Percentiles rank a stretch among this genome's conserved stretches.
Evolutionary conservation across 495 filamentous ascomycete species (phyloP).

Genomic region (Penicillium nucicola): DNA sequence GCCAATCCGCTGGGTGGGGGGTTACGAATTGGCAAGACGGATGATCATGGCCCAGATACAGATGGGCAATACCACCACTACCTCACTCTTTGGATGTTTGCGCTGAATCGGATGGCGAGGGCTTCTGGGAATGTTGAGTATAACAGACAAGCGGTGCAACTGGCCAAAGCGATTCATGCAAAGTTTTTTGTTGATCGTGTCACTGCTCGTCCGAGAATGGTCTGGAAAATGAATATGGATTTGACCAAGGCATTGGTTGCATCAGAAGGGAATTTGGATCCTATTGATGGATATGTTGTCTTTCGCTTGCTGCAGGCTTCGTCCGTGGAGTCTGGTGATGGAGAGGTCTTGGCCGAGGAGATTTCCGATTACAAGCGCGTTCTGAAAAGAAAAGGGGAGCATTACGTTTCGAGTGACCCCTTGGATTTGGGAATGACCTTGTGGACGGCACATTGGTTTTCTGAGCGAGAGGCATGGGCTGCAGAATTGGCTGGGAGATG

Average conservation of each 20-base stretch:
- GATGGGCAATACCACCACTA: slow-evolving; percentile 72
- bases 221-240: slow-evolving; percentile 62
- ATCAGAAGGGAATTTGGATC: slow-evolving; percentile 60
- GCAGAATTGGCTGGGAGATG: slow-evolving; percentile 38
- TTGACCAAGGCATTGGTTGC: slow-evolving; percentile 48
- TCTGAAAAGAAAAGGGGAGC: slow-evolving; percentile 47
- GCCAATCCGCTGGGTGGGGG: slow-evolving; percentile 56
- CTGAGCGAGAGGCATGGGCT: slow-evolving; percentile 52
- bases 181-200: slow-evolving; percentile 47
- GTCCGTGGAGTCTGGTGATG: slow-evolving; percentile 25
- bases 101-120: slow-evolving; percentile 55
- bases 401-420: slow-evolving; percentile 50
- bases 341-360: slow-evolving; percentile 43
- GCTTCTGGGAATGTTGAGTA: slow-evolving; percentile 49
- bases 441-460: slow-evolving; percentile 60
- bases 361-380: slow-evolving; percentile 57
- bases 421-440: slow-evolving; percentile 65
- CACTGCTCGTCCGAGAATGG: slow-evolving; percentile 43
- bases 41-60: slow-evolving; percentile 49
- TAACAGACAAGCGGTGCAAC: slow-evolving; percentile 52
- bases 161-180: slow-evolving; percentile 59
- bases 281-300: slow-evolving; percentile 57
- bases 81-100: slow-evolving; percentile 70
- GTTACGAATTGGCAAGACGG: slow-evolving; percentile 60
- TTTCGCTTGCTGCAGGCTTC: slow-evolving; percentile 52